These are phyloP conservation scores for Acidiella bohemica DNA, from an alignment of 495 filamentous ascomycete species.

Conservation along the genomic window DNA sequence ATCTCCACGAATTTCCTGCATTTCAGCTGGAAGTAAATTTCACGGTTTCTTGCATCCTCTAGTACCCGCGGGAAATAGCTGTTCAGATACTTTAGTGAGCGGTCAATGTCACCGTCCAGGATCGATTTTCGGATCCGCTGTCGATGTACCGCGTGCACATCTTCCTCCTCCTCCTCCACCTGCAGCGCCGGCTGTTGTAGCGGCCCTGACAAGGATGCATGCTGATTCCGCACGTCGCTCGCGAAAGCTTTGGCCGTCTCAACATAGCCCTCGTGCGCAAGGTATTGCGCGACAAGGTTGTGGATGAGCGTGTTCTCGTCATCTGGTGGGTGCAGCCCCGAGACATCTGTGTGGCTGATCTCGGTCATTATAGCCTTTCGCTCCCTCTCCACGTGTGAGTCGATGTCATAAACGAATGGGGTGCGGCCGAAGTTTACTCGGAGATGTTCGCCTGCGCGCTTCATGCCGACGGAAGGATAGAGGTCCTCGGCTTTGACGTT, in stretches of 20 bases:
- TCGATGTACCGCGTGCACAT: slow-evolving; percentile 72
- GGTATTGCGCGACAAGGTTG: slow-evolving; percentile 69
- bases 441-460: slow-evolving; percentile 71
- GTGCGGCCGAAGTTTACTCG: slow-evolving; percentile 83
- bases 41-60: slow-evolving; percentile 54
- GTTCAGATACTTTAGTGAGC: slow-evolving; percentile 67
- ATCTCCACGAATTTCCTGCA: slow-evolving; percentile 94
- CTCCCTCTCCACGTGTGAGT: slow-evolving; percentile 66
- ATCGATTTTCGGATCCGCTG: slow-evolving; percentile 84
- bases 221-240: slow-evolving; percentile 46
- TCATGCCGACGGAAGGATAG: slow-evolving; percentile 89
- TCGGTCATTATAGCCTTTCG: slow-evolving; percentile 44
- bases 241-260: slow-evolving; percentile 84
- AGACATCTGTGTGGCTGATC: slow-evolving; percentile 38
- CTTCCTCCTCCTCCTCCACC: slow-evolving; percentile 65
- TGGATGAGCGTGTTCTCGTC: slow-evolving; percentile 71
- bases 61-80: slow-evolving; percentile 71
- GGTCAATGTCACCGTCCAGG: slow-evolving; percentile 86
- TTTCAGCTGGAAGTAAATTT: slow-evolving; percentile 74
- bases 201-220: slow-evolving; percentile 42
- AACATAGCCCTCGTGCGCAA: slow-evolving; percentile 94
- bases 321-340: slow-evolving; percentile 49
- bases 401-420: slow-evolving; percentile 87
- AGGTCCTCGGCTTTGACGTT: slow-evolving; percentile 56
- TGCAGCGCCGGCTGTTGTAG: slow-evolving; percentile 39